phyloP scores from a whole-genome alignment of 805 yeast genomes.

The Yarrowia osloensis region DNA sequence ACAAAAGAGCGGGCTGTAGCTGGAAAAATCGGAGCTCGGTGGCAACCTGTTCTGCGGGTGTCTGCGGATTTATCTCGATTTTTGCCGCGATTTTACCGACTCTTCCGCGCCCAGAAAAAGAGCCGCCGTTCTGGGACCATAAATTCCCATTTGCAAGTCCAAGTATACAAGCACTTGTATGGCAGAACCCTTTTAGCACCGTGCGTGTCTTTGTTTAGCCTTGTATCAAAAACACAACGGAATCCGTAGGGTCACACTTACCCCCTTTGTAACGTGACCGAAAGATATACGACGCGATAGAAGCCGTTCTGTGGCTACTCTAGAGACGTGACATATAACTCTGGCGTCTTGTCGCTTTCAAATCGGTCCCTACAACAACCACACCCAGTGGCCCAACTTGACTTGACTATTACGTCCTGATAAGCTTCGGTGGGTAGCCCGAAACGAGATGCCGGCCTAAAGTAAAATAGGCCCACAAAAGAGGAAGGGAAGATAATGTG shows the following conservation, averaged over 20 bases:
- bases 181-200: background rate
- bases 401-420: too few species aligned
- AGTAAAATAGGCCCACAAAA: constrained; percentile 24
- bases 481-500: background rate
- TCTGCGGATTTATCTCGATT: background rate
- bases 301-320: too few species aligned
- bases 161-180: background rate
- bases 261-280: constrained; percentile 5
- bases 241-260: background rate
- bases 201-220: background rate
- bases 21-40: background rate
- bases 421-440: constrained; percentile 5
- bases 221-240: background rate
- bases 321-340: too few species aligned
- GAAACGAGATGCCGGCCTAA: constrained; percentile 22
- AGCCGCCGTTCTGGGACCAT: background rate
- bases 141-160: background rate
- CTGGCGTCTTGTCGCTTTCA: too few species aligned
- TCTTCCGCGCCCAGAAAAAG: background rate
- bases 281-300: background rate
- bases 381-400: too few species aligned
- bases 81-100: background rate
- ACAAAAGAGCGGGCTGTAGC: background rate
- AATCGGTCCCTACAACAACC: too few species aligned
- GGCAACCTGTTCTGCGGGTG: too few species aligned